These are phyloP conservation scores for Termitomyces sp. DNA, from an alignment of 768 basidiomycete genomes.

Conservation along the genomic window DNA sequence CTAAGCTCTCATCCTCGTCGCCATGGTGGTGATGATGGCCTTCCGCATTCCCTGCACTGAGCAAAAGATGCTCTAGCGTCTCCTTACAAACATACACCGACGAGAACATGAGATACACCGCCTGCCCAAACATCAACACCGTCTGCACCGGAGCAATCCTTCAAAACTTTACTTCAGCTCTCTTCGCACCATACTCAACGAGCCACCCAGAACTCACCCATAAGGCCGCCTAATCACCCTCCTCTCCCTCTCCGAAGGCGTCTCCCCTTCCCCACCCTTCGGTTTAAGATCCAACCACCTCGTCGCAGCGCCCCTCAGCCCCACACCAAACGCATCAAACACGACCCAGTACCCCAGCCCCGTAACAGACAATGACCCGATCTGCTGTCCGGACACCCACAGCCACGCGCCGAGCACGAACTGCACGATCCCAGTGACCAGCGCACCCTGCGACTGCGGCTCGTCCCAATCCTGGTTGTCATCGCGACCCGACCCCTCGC, in stretches of 20 bases:
- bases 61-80: slow-evolving; percentile 86
- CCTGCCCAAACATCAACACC: slow-evolving; percentile 80
- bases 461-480: background rate
- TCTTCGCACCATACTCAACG: background rate
- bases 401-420: slow-evolving; percentile 69
- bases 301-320: slow-evolving; percentile 42
- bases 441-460: background rate
- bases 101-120: slow-evolving; percentile 91
- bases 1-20: slow-evolving; percentile 47
- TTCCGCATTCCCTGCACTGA: slow-evolving; percentile 53
- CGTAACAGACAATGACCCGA: slow-evolving; percentile 82
- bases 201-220: slow-evolving; percentile 22
- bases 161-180: background rate
- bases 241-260: slow-evolving; percentile 25
- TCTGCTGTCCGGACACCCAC: slow-evolving; percentile 89
- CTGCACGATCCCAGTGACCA: slow-evolving; percentile 34
- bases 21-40: slow-evolving; percentile 63
- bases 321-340: slow-evolving; percentile 88
- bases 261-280: slow-evolving; percentile 13
- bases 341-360: slow-evolving; percentile 96
- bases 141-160: slow-evolving; percentile 70
- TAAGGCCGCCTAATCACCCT: slow-evolving; percentile 61
- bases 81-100: slow-evolving; percentile 97
- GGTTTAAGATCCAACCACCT: slow-evolving; percentile 32
- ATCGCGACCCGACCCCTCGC: background rate